These are phyloP conservation scores for Pseudocercospora macadamiae DNA, from an alignment of 2,329 filamentous ascomycete genomes.

Conservation along the genomic window DNA sequence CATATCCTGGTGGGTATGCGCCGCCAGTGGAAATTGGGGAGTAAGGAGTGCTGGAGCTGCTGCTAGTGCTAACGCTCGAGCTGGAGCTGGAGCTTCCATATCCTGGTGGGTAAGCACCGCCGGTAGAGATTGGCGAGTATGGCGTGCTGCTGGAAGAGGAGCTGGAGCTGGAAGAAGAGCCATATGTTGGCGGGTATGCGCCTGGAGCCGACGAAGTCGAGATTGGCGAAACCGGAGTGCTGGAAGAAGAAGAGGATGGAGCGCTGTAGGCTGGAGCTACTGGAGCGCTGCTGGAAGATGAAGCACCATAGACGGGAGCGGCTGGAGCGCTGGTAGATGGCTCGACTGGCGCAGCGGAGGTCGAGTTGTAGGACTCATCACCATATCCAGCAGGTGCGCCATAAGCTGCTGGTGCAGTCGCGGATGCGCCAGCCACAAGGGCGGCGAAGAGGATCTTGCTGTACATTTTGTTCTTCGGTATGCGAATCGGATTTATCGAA, in stretches of 20 bases:
- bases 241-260: conserved; percentile 14
- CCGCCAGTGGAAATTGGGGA: conserved; percentile 10
- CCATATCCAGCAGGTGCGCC: conserved; percentile 22
- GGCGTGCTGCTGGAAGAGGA: conserved; percentile 8
- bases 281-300: conserved; percentile 6
- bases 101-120: conserved; percentile 9
- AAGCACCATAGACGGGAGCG: conserved; percentile 4
- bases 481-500: conserved; percentile 22
- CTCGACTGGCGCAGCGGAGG: conserved; percentile 4
- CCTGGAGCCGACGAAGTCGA: not conserved
- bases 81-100: conserved; percentile 18
- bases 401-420: conserved; percentile 26
- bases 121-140: conserved; percentile 1
- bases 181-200: not conserved
- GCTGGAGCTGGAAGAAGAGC: conserved; percentile 19
- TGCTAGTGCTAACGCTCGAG: conserved; percentile 14
- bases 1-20: conserved; percentile 13
- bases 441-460: conserved; percentile 36
- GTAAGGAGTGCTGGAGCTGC: conserved; percentile 10
- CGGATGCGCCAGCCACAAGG: conserved; percentile 33
- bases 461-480: conserved; percentile 29
- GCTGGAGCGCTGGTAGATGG: conserved; percentile 4
- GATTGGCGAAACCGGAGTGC: conserved; percentile 1
- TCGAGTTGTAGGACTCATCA: conserved; percentile 13
- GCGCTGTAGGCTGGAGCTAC: conserved; percentile 15